phyloP scores from a whole-genome alignment of 2,329 filamentous ascomycete genomes.

The Pyricularia sp. region DNA sequence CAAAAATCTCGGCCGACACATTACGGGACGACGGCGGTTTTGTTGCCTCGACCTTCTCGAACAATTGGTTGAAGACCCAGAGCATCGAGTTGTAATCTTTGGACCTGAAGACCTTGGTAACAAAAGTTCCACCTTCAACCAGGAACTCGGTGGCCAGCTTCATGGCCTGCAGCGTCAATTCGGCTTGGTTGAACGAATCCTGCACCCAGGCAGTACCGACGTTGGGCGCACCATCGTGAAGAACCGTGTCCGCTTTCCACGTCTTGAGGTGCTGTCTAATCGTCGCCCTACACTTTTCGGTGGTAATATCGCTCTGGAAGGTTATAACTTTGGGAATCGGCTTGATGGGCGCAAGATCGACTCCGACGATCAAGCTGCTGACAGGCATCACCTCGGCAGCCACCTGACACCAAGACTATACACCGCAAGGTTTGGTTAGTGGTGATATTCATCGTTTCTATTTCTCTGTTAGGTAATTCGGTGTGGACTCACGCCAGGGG shows the following conservation, averaged over 20 bases:
- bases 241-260: conserved; percentile 90
- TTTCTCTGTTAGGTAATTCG: not conserved
- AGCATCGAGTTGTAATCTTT: conserved; percentile 94
- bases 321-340: conserved; percentile 88
- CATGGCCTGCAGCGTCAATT: conserved; percentile 81
- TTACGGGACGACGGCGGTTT: conserved; percentile 94
- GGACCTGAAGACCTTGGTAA: conserved; percentile 94
- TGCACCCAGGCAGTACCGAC: conserved; percentile 97
- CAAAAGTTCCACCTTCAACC: conserved; percentile 80
- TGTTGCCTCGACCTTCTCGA: conserved; percentile 89
- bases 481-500: conserved; percentile 63
- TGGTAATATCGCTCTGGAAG: conserved; percentile 97
- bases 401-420: conserved; percentile 87
- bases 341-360: conserved; percentile 93
- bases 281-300: conserved; percentile 87
- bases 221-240: conserved; percentile 96
- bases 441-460: not conserved
- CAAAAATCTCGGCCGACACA: conserved; percentile 96
- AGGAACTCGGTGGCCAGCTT: conserved; percentile 93
- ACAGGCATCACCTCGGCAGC: conserved; percentile 90
- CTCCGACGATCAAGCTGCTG: conserved; percentile 83
- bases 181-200: conserved; percentile 95
- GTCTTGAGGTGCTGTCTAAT: conserved; percentile 86
- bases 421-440: conserved; percentile 15
- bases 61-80: conserved; percentile 97